Evolutionary conservation across 768 basidiomycete genomes (phyloP).

Genomic region (Phlebiopsis gigantea): DNA sequence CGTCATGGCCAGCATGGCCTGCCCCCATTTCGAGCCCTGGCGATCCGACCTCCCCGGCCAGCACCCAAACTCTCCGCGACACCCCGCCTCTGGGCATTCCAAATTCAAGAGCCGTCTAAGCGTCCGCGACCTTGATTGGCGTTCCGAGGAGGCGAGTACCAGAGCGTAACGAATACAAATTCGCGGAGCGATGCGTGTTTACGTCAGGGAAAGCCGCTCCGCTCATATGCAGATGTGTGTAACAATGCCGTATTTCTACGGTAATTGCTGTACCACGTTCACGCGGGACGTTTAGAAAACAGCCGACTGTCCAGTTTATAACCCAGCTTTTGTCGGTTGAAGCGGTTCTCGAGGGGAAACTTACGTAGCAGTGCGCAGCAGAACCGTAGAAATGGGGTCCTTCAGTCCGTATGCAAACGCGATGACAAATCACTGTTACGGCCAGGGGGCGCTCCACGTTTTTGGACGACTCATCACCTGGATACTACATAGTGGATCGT

Average conservation of each 20-base stretch:
- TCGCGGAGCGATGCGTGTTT: neutral
- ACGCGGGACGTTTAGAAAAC: too few relatives aligned
- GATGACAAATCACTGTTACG: too few relatives aligned
- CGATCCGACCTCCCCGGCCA: neutral
- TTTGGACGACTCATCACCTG: too few relatives aligned
- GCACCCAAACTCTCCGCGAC: neutral
- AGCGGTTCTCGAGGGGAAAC: too few relatives aligned
- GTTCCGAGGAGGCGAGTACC: neutral
- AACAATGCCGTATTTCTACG: neutral
- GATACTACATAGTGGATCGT: too few relatives aligned
- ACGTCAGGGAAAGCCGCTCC: neutral
- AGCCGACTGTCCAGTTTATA: too few relatives aligned
- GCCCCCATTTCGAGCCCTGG: neutral
- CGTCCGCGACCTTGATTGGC: neutral
- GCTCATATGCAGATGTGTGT: neutral
- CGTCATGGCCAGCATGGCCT: neutral
- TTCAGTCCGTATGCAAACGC: too few relatives aligned
- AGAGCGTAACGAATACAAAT: neutral
- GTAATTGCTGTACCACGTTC: too few relatives aligned
- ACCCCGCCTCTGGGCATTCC: neutral
- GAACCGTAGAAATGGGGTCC: too few relatives aligned
- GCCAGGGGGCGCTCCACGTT: too few relatives aligned
- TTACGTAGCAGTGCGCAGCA: too few relatives aligned
- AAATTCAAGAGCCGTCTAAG: neutral
- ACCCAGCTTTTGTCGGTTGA: too few relatives aligned